Base-by-base conservation (phyloP, 768 basidiomycete species). In the Inosperma sp. region DNA sequence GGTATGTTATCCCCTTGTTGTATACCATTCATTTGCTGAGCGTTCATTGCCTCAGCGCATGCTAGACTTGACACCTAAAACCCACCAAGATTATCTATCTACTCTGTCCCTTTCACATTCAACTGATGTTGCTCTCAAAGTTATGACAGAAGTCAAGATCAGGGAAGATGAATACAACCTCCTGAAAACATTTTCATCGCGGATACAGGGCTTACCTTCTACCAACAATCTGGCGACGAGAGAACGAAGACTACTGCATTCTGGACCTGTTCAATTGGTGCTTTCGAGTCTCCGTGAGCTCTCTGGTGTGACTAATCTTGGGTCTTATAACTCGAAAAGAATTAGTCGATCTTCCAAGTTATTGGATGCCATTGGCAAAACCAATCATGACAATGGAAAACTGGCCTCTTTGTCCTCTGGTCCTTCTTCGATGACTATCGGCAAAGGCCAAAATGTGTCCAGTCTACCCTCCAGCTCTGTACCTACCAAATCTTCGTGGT, bases 151-250 rank as follows among this genome's bases (percentile, higher is more conserved):
- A 59, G 90, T 94, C 55, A 93, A 93, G 61, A 67, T 77, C 9
- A 79, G 89, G 16, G 92, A 94, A 65, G 89, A 93, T 45, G 89
- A 92, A 54, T 90, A 93, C 62, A 82, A 83, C n/a, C 66, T 80
- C 30, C 72, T 89, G 27, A 87, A 86, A 62, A 66, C 74, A 16
- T 73, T 90, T 16, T 68, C 80, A 12, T 63, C 68, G 5, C 75
- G 78, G 0, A 79, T 94, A 53, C 71, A 76, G 19, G 86, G 86
- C 2, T 62, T 88, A 4, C 76, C 82, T 1, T 65, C 75, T 2
- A 61, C 72, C 1, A 67, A 72, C 1, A 77, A 72, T 19, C 73
- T 95, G 2, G 84, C 86, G 1, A 74, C 72, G 23, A 75, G 91
- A 34, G 88, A 88, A 51, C 78, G 93, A n/a, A 72, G 83, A 33